A percentile compares a stretch with the other conserved stretches of the same genome.
These are phyloP conservation scores for Nakaseomyces kungkrabaensis DNA, from an alignment of 1,139 yeast species.

Conservation along the genomic window DNA sequence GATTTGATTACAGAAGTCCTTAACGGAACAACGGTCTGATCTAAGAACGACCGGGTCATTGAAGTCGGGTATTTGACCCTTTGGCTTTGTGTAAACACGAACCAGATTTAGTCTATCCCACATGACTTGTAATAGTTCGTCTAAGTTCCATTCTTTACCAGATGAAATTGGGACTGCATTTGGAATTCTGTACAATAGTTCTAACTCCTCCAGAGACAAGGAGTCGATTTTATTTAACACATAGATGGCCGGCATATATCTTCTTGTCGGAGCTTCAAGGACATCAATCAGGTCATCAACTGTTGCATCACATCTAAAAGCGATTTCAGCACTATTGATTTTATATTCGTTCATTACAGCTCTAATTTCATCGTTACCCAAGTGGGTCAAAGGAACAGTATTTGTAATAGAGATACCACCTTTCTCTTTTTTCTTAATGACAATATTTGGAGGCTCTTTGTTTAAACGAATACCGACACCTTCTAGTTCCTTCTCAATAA, in stretches of 20 bases:
- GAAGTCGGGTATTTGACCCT: slow-evolving; percentile 89
- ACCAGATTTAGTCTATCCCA: slow-evolving; percentile 87
- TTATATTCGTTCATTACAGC: slow-evolving; percentile 95
- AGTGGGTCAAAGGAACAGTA: slow-evolving; percentile 83
- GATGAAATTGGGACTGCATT: slow-evolving; percentile 95
- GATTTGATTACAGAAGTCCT: slow-evolving; percentile 92
- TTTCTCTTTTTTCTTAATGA: slow-evolving; percentile 82
- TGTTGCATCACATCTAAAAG: slow-evolving; percentile 94
- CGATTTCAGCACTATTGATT: slow-evolving; percentile 93
- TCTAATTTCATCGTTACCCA: slow-evolving; percentile 84
- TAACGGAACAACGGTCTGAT: slow-evolving; percentile 72
- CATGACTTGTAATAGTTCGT: slow-evolving; percentile 86
- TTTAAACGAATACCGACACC: slow-evolving; percentile 95
- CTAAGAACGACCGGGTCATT: slow-evolving; percentile 88
- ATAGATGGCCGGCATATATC: slow-evolving; percentile 90
- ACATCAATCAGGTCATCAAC: slow-evolving; percentile 92
- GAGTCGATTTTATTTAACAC: slow-evolving; percentile 94
- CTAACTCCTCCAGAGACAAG: slow-evolving; percentile 85
- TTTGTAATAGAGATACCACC: slow-evolving; percentile 93
- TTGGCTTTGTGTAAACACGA: slow-evolving; percentile 94
- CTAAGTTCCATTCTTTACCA: slow-evolving; percentile 94
- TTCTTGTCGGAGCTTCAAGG: slow-evolving; percentile 81
- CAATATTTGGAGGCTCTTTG: slow-evolving; percentile 83
- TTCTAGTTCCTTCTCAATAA: slow-evolving; percentile 89
- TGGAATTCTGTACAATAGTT: slow-evolving; percentile 80